Conservation (phyloP, 352 stramenopile genomes). For the Pythium chondricola region DNA sequence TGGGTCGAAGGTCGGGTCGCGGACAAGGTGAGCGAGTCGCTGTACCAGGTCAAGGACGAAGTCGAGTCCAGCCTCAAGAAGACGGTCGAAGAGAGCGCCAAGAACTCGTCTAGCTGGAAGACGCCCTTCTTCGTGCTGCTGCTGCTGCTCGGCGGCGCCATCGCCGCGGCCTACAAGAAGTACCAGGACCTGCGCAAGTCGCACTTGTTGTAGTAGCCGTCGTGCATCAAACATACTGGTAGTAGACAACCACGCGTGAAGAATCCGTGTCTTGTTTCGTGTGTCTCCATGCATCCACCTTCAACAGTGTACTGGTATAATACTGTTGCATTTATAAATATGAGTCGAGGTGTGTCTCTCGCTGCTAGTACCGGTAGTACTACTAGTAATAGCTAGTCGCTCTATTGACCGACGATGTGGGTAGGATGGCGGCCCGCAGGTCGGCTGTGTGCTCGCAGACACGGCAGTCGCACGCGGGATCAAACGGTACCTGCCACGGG, state of each 20-base stretch:
- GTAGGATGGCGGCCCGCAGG: background rate
- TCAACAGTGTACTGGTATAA: no score
- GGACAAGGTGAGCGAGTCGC: slow-evolving; percentile 48
- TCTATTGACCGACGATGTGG: no score
- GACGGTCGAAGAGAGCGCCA: slow-evolving; percentile 66
- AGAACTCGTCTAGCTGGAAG: slow-evolving; percentile 75
- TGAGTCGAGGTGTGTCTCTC: no score
- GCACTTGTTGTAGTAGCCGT: slow-evolving; percentile 61
- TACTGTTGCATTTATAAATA: no score
- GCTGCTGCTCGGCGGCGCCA: slow-evolving; percentile 50
- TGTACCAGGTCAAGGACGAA: slow-evolving; percentile 56
- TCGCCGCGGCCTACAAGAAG: slow-evolving; percentile 76
- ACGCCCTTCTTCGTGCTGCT: slow-evolving; percentile 77
- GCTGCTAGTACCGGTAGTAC: no score
- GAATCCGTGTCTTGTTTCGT: background rate
- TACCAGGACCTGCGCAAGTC: slow-evolving; percentile 86
- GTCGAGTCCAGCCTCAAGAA: slow-evolving; percentile 62
- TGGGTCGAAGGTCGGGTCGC: slow-evolving; percentile 57
- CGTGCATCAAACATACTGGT: no score
- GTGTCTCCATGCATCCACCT: no score
- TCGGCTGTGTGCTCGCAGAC: slow-evolving; percentile 46
- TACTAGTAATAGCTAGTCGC: no score
- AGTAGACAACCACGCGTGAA: slow-evolving; percentile 1
- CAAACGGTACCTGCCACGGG: slow-evolving; percentile 54
- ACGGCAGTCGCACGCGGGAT: slow-evolving; percentile 44